Percentiles rank a stretch among this genome's conserved stretches.
These are phyloP conservation scores for Mycena olivaceomarginata DNA, from an alignment of 768 basidiomycete genomes.

Conservation along the genomic window DNA sequence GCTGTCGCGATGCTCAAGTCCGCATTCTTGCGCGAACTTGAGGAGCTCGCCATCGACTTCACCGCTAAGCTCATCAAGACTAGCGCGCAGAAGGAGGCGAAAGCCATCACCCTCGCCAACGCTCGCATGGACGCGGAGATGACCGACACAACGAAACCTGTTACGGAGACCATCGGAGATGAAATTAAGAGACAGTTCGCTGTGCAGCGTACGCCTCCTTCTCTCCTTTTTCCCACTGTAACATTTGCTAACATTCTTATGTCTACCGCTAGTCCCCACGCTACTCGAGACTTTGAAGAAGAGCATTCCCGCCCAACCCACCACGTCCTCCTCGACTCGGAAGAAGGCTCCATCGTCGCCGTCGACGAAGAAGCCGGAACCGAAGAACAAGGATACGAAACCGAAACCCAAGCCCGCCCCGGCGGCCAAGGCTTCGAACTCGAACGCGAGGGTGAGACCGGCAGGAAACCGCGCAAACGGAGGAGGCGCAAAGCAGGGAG, in stretches of 20 bases:
- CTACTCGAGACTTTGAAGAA: background rate
- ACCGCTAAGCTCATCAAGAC: conserved; percentile 1
- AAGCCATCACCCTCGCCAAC: background rate
- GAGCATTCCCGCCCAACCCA: background rate
- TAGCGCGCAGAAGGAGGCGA: background rate
- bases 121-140: background rate
- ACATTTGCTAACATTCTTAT: background rate
- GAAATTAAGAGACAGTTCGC: background rate
- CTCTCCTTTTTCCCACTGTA: background rate
- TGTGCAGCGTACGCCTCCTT: background rate
- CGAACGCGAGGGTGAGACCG: background rate
- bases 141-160: background rate
- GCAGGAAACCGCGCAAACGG: background rate
- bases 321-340: background rate
- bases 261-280: background rate
- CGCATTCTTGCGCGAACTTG: background rate
- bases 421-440: background rate
- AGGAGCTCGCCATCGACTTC: conserved; percentile 5
- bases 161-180: background rate
- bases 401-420: background rate
- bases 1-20: background rate
- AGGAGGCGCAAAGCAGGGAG: background rate
- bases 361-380: background rate
- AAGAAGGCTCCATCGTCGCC: background rate
- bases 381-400: background rate